Base-by-base conservation (phyloP, 352 stramenopile species). In the Globisporangium emineosum region DNA sequence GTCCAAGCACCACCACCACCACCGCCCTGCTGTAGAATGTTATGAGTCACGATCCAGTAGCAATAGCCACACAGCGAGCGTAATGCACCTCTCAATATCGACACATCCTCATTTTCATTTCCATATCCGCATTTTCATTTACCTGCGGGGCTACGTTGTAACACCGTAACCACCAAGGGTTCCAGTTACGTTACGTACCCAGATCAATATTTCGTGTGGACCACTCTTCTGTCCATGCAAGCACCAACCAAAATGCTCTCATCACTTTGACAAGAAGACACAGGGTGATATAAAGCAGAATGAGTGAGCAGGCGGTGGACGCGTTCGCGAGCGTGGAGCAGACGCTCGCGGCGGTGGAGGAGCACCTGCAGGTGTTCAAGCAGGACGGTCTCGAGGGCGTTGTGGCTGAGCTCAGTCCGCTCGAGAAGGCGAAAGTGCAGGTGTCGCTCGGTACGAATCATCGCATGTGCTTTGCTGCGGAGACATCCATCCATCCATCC, bases 391-490 rank as follows among this genome's bases (percentile, higher is more conserved):
- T 90, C 50, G 82, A 91, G 66, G 75, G 83, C 27, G 83, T 90
- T 43, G 43, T 83, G 56, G 71, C 78, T 4, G 73, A 83, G 33
- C 72, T 93, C 1, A 79, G 67, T 61, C 79, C 83, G 19, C 60
- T 96, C 29, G 82, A 94, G 61, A 86, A 88, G 42, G 87, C 87
- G 32, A 96, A 94, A 65, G 76, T 93, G 57, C 81, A 94, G 61
- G 87, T 96, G 47, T 90, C 83, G 19, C 64, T 96, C 3, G 85
- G 87, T 96, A 58, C 30, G 52, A 45, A 58, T 19, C 35, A 23
- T n/a, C 23, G 6, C 25, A 29, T 49, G 23, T 43, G 17, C 5
- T 59, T 17, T 42, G 42, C n/a, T 12, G 6, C 30, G 5, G n/a
- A 25, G 50, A 32, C 21, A 15, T 32, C 19, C 40, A 9, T 52